Evolutionary conservation across 345 rosid species (phyloP).

Genomic region (Brassica juncea): DNA sequence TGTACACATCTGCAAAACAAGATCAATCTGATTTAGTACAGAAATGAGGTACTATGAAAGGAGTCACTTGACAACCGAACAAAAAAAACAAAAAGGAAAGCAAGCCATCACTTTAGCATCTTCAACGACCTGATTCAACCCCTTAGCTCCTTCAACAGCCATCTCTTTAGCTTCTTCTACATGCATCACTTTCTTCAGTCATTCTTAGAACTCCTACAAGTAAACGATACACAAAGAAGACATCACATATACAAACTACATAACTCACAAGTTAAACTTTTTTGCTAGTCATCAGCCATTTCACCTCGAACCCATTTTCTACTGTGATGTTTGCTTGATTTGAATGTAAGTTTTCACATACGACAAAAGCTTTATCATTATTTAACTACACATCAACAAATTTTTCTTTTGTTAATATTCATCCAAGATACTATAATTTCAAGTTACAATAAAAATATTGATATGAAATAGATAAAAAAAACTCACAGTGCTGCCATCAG

Average conservation of each 20-base stretch:
- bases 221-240: too few relatives aligned
- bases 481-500: neutral
- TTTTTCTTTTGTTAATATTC: neutral
- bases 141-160: neutral
- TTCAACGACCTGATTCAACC: neutral
- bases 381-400: neutral
- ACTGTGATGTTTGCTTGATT: too few relatives aligned
- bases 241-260: too few relatives aligned
- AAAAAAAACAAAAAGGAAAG: neutral
- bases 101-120: neutral
- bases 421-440: neutral
- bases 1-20: slow-evolving; percentile 29
- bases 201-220: neutral
- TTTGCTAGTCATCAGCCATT: too few relatives aligned
- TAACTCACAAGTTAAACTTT: too few relatives aligned
- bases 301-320: too few relatives aligned
- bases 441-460: neutral
- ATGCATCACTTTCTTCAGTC: neutral
- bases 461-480: neutral
- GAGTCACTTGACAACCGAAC: neutral
- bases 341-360: too few relatives aligned
- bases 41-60: neutral
- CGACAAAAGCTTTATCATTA: too few relatives aligned
- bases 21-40: too few relatives aligned
- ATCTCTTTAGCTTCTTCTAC: neutral